A percentile compares a stretch with the other conserved stretches of the same genome.
These are phyloP conservation scores for Beauveria sp. DNA, from an alignment of 2,329 filamentous ascomycete species.

Conservation along the genomic window DNA sequence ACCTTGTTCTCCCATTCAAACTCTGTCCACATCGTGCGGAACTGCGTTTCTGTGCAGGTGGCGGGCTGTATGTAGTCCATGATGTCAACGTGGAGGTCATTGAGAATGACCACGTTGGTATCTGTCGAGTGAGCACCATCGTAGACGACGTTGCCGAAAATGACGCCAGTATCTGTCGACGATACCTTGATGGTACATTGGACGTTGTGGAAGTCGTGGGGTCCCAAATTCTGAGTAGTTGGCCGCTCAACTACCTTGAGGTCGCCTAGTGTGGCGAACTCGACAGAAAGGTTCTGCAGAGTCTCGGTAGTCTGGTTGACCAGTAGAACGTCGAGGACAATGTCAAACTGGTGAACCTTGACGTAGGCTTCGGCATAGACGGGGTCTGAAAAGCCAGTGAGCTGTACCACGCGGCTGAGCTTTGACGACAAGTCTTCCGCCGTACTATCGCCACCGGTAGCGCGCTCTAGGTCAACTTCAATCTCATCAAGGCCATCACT, in stretches of 20 bases:
- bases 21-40: slow-evolving; percentile 99
- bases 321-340: slow-evolving; percentile 88
- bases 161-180: slow-evolving; percentile 94
- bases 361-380: slow-evolving; percentile 99
- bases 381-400: slow-evolving; percentile 95
- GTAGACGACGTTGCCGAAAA: slow-evolving; percentile 98
- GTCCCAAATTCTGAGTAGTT: slow-evolving; percentile 89
- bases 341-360: slow-evolving; percentile 98
- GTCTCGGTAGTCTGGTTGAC: slow-evolving; percentile 98
- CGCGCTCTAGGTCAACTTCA: slow-evolving; percentile 84
- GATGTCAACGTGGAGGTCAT: slow-evolving; percentile 96
- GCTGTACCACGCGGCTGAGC: slow-evolving; percentile 88
- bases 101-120: slow-evolving; percentile 94
- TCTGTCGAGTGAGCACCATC: slow-evolving; percentile 88
- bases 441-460: slow-evolving; percentile 79
- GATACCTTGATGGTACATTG: slow-evolving; percentile 98
- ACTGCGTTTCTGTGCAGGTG: slow-evolving; percentile 93
- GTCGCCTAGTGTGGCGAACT: slow-evolving; percentile 96
- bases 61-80: slow-evolving; percentile 99
- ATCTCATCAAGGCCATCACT: slow-evolving; percentile 77
- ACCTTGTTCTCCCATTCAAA: slow-evolving; percentile 99
- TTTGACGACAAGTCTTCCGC: slow-evolving; percentile 88
- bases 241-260: slow-evolving; percentile 96
- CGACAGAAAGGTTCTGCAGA: slow-evolving; percentile 90
- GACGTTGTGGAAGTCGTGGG: slow-evolving; percentile 95